Percentiles rank a stretch among this genome's conserved stretches.
These are phyloP conservation scores for Phialophora macrospora DNA, from an alignment of 2,329 filamentous ascomycete genomes.

Conservation along the genomic window DNA sequence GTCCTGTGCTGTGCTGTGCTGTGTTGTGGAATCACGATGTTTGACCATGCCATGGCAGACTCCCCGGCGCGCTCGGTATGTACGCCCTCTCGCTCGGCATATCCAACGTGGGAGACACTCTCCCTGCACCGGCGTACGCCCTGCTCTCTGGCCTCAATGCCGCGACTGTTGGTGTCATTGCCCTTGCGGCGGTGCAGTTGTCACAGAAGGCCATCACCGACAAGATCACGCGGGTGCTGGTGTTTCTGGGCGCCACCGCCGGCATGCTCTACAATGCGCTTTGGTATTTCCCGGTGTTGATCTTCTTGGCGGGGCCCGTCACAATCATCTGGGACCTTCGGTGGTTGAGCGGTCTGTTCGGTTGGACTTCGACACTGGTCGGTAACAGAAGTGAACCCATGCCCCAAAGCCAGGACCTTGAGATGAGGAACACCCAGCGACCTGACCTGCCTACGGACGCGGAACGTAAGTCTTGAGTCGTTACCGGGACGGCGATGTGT, in stretches of 20 bases:
- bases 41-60: constrained; percentile 45
- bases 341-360: constrained; percentile 52
- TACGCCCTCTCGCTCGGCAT: constrained; percentile 70
- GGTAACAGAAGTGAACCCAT: background rate
- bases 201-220: constrained; percentile 69
- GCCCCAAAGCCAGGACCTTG: background rate
- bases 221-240: constrained; percentile 64
- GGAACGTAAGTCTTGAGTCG: background rate
- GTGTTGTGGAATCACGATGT: background rate
- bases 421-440: background rate
- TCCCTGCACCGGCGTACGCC: constrained; percentile 69
- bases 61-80: constrained; percentile 74
- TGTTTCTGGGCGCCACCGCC: constrained; percentile 67
- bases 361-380: background rate
- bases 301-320: constrained; percentile 59
- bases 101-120: constrained; percentile 60
- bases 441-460: background rate
- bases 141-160: constrained; percentile 74
- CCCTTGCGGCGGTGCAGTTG: constrained; percentile 67
- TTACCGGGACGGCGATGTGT: background rate
- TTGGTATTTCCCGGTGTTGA: constrained; percentile 75
- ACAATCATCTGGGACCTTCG: constrained; percentile 63
- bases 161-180: constrained; percentile 73
- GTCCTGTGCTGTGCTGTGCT: background rate
- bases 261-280: constrained; percentile 72